Evolutionary conservation across 768 basidiomycete species (phyloP).

Genomic region (Rhodotorula paludigena): DNA sequence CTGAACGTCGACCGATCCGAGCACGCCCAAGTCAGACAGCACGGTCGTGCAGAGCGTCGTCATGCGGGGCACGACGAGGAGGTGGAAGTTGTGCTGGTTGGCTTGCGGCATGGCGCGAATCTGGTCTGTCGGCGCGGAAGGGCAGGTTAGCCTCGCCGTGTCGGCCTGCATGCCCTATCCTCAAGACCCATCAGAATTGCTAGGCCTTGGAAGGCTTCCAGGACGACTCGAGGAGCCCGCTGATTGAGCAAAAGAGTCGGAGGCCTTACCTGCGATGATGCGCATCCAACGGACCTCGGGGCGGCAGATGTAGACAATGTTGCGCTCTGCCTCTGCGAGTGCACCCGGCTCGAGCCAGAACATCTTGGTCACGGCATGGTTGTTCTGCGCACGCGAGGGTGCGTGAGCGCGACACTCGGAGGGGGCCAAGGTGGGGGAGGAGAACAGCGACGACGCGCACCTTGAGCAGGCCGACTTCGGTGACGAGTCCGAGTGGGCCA

Average conservation of each 20-base stretch:
- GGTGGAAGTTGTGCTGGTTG: constrained; percentile 73
- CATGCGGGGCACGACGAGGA: constrained; percentile 78
- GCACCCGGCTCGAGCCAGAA: constrained; percentile 95
- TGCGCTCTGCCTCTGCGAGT: constrained; percentile 71
- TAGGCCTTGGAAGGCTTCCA: too few species aligned
- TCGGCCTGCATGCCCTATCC: too few species aligned
- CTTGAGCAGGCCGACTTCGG: constrained; percentile 87
- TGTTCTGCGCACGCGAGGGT: constrained; percentile 45
- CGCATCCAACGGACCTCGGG: constrained; percentile 78
- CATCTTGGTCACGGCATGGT: constrained; percentile 99
- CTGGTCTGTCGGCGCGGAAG: constrained; percentile 60
- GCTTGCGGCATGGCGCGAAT: constrained; percentile 70
- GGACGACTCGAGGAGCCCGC: constrained; percentile 2
- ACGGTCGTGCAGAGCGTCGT: constrained; percentile 81
- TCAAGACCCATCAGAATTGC: too few species aligned
- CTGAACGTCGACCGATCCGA: constrained; percentile 83
- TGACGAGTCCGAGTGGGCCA: constrained; percentile 89
- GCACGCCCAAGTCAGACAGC: constrained; percentile 92
- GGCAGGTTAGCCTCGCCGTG: background rate
- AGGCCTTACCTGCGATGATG: constrained; percentile 76
- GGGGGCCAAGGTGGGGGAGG: constrained; percentile 4
- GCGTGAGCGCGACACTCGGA: background rate
- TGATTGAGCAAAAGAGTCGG: background rate
- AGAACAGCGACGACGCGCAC: constrained; percentile 50
- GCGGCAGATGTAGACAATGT: constrained; percentile 87